Conservation (phyloP, 331 rosid species). For the Rhamnella rubrinervis region DNA sequence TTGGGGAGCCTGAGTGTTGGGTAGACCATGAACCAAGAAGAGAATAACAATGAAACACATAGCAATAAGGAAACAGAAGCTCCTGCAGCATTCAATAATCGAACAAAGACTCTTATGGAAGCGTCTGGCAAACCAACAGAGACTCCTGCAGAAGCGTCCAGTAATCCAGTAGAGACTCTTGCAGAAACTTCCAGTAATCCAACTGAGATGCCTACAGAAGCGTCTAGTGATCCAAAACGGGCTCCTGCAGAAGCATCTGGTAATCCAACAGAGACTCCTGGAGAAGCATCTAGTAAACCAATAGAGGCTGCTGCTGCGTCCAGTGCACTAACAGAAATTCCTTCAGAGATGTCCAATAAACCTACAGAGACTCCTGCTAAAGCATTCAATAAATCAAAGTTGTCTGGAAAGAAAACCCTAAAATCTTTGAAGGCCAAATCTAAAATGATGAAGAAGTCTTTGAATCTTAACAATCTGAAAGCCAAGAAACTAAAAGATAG, state of each 20-base stretch:
- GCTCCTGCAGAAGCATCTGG: slow-evolving; percentile 14
- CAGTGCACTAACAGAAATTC: background rate
- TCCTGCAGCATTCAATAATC: slow-evolving; percentile 3
- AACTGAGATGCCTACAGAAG: slow-evolving; percentile 20
- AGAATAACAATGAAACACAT: slow-evolving; percentile 7
- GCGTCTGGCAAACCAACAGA: slow-evolving; percentile 8
- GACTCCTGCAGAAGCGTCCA: slow-evolving; percentile 35
- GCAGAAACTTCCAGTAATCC: slow-evolving; percentile 13
- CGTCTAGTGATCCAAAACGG: background rate
- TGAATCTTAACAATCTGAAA: slow-evolving; percentile 26
- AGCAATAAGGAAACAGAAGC: slow-evolving; percentile 13
- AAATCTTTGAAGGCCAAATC: slow-evolving; percentile 49
- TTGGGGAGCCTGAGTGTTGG: slow-evolving; percentile 10
- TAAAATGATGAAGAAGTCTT: slow-evolving; percentile 42
- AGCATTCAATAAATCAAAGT: slow-evolving; percentile 27
- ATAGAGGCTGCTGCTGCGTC: slow-evolving; percentile 1
- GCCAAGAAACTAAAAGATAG: slow-evolving; percentile 17
- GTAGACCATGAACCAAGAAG: slow-evolving; percentile 34
- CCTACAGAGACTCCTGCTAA: slow-evolving; percentile 26
- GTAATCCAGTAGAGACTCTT: slow-evolving; percentile 8
- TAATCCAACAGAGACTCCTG: slow-evolving; percentile 14
- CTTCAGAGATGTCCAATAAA: slow-evolving; percentile 13
- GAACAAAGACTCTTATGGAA: slow-evolving; percentile 11
- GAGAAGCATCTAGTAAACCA: slow-evolving; percentile 19
- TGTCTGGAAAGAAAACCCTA: slow-evolving; percentile 36